Percentiles rank a stretch among this genome's conserved stretches.
Evolutionary conservation across 148 eudicot genomes (phyloP).

Genomic region (Drosera capensis): DNA sequence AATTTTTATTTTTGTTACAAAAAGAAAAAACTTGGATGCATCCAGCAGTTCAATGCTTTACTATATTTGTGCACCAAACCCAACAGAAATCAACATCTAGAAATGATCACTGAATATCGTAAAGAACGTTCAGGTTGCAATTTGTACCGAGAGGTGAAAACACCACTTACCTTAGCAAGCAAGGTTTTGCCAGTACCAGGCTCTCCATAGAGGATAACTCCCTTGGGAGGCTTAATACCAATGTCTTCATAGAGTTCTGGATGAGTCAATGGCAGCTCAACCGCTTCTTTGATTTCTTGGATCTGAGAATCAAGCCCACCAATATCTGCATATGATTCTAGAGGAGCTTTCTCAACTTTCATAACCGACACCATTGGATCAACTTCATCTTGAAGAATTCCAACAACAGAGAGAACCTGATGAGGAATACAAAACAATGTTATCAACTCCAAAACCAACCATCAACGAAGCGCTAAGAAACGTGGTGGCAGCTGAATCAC

Average conservation of each 20-base stretch:
- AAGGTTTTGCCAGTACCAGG: conserved; percentile 41
- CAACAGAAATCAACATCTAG: too few relatives aligned
- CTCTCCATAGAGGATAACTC: conserved; percentile 31
- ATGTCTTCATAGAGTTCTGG: conserved; percentile 32
- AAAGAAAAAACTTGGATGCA: too few relatives aligned
- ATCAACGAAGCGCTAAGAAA: not conserved
- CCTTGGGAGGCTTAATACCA: conserved; percentile 34
- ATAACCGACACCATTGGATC: conserved; percentile 23
- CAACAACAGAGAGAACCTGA: conserved; percentile 15
- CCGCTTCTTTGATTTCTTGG: conserved; percentile 28
- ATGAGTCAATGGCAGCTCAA: conserved; percentile 33
- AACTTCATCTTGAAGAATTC: conserved; percentile 16
- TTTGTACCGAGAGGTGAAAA: not conserved
- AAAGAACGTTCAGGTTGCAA: too few relatives aligned
- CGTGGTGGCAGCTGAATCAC: too few relatives aligned
- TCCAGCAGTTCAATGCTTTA: too few relatives aligned
- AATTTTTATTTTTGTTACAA: too few relatives aligned
- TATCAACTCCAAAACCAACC: too few relatives aligned
- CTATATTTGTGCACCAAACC: too few relatives aligned
- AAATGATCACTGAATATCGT: too few relatives aligned
- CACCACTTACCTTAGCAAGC: conserved; percentile 20
- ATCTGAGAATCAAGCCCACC: conserved; percentile 25
- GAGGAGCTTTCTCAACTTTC: conserved; percentile 28
- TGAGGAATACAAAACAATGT: too few relatives aligned
- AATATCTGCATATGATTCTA: conserved; percentile 22